These are phyloP conservation scores for Coniferiporia sulphurascens DNA, from an alignment of 1,284 basidiomycete species.

Conservation along the genomic window DNA sequence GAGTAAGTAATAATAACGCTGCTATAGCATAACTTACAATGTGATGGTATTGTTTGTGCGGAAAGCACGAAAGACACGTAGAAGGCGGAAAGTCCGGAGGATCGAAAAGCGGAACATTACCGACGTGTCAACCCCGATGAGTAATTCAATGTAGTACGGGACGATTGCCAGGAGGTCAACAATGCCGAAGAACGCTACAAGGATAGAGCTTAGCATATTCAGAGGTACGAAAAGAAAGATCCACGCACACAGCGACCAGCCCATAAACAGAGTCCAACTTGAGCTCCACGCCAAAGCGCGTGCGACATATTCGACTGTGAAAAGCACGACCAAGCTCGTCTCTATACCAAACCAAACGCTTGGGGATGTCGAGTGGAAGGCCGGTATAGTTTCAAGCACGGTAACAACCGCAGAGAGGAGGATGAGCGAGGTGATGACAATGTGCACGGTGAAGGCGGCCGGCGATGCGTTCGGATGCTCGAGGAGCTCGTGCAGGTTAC, in stretches of 20 bases:
- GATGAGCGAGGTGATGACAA: constrained; percentile 60
- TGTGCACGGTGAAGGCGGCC: constrained; percentile 61
- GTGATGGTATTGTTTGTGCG: constrained; percentile 77
- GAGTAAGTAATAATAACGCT: neutral
- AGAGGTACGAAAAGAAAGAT: constrained; percentile 9
- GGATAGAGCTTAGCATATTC: neutral
- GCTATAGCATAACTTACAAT: constrained; percentile 46
- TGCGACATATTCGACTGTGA: constrained; percentile 75
- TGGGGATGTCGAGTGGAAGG: constrained; percentile 68
- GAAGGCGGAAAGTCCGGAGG: constrained; percentile 72
- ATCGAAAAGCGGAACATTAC: constrained; percentile 87
- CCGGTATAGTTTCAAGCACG: constrained; percentile 79
- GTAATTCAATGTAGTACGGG: constrained; percentile 83
- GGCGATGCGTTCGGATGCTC: constrained; percentile 66
- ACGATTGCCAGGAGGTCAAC: constrained; percentile 80
- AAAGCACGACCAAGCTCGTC: constrained; percentile 71
- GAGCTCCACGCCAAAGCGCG: constrained; percentile 62
- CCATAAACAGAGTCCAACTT: constrained; percentile 52
- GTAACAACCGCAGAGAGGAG: constrained; percentile 74
- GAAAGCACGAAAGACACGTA: constrained; percentile 86
- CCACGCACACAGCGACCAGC: constrained; percentile 65
- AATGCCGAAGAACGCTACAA: constrained; percentile 76
- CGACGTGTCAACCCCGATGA: constrained; percentile 83
- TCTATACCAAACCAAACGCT: constrained; percentile 77
- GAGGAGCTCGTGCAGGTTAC: constrained; percentile 53